Base-by-base conservation (phyloP, 163 green algal species). In the Botryococcus braunii region DNA sequence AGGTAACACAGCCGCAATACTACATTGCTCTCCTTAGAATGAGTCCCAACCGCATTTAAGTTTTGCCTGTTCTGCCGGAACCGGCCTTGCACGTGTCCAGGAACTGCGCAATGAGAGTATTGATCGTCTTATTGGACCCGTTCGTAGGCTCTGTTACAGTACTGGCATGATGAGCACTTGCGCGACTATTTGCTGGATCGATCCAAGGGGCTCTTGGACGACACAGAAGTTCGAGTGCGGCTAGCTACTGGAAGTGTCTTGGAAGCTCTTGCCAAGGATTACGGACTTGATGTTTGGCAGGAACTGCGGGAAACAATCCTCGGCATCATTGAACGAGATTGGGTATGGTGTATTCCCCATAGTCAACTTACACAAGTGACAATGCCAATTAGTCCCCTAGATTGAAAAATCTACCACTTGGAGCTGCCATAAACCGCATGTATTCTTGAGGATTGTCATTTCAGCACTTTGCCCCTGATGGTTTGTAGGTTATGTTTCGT, bases 311-410 rank as follows among this genome's bases (percentile, higher is more conserved):
- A 69, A 0, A 25, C 13, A 40, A 68, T 92, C 21, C 71, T 92
- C 36, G 32, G 27, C 9, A 88, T 76, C 77, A 92, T 93, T 62
- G 41, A 77, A 0, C 48, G 46, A n/a, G 84, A 91, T 73, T 91
- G 88, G 67, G 83, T 73, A 9, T 69, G 75, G 0, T 55, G 41
- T 17, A 4, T 21, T 8, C 23, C 63, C 5, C 38, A 1, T 56
- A n/a, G 27, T 21, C 34, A 3, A 29, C 43, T 9, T 50, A 50
- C 27, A 43, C 39, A 49, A 17, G 37, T 29, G 4, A 64, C 27
- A 41, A 74, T 69, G 40, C 8, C 48, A 52, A 27, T 52, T 52
- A 13, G 36, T 35, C 5, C 25, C 25, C 37, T 62, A 8, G 4
- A 9, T 68, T 57, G 25, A n/a, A 39, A 5, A 4, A 1, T 66